Percentiles rank a stretch among this genome's conserved stretches.
Conservation (phyloP, 768 basidiomycete genomes). For the Pholiota microspora region DNA sequence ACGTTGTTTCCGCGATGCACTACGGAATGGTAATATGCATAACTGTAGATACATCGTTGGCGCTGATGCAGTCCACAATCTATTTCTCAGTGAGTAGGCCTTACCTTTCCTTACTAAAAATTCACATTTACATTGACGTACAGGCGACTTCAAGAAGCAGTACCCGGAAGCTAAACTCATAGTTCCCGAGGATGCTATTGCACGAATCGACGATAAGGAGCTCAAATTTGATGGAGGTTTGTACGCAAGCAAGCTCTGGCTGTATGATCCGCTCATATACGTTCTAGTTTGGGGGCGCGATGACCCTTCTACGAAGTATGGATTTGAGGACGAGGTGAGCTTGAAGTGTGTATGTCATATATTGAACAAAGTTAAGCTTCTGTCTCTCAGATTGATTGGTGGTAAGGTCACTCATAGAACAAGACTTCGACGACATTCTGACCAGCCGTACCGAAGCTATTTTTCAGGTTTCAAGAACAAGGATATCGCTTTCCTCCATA, state of each 20-base stretch:
- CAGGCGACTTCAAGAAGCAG: constrained; percentile 63
- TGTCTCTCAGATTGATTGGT: neutral
- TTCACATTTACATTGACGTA: neutral
- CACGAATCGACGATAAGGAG: constrained; percentile 50
- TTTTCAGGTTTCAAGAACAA: constrained; percentile 73
- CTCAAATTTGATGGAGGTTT: constrained; percentile 64
- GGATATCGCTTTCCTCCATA: constrained; percentile 83
- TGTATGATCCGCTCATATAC: neutral
- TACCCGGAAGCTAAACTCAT: constrained; percentile 73
- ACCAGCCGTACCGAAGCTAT: constrained; percentile 40
- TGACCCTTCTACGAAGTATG: constrained; percentile 62
- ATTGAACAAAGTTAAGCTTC: neutral
- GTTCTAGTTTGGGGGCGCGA: constrained; percentile 58
- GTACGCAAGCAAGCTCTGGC: constrained; percentile 14
- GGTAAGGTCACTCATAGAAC: neutral
- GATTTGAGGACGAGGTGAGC: constrained; percentile 63
- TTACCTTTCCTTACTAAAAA: neutral
- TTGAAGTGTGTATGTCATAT: neutral
- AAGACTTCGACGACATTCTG: neutral
- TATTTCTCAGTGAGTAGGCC: constrained; percentile 6
- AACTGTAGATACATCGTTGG: constrained; percentile 13
- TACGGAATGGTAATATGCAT: neutral
- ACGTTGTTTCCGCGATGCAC: neutral
- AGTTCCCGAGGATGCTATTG: constrained; percentile 55
- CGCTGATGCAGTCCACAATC: constrained; percentile 8